A percentile compares a stretch with the other conserved stretches of the same genome.
phyloP scores from a whole-genome alignment of 2,329 filamentous ascomycete genomes.

The Microsporum canis region DNA sequence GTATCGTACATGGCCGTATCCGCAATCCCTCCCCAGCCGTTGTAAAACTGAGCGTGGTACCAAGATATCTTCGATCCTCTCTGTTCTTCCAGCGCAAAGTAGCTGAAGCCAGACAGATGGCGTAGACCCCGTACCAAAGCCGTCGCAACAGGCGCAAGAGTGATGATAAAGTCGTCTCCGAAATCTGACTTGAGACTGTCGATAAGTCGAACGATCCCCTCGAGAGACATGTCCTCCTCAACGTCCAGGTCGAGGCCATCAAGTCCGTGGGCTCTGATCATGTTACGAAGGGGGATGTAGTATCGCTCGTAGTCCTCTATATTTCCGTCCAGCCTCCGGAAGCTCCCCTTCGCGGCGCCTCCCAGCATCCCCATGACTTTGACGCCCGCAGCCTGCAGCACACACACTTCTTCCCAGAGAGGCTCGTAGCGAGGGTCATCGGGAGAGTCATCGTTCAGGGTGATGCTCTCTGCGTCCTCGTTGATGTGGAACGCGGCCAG shows the following conservation, averaged over 20 bases:
- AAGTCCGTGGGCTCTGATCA: conserved; percentile 51
- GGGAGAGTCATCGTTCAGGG: conserved; percentile 69
- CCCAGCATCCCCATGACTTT: conserved; percentile 80
- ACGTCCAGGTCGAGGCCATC: conserved; percentile 69
- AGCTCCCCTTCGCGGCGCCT: conserved; percentile 69
- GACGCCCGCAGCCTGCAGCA: conserved; percentile 61
- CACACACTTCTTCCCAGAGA: conserved; percentile 66
- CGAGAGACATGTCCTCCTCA: conserved; percentile 62
- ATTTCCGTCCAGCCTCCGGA: conserved; percentile 47
- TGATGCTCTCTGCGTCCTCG: conserved; percentile 52
- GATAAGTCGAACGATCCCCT: conserved; percentile 55
- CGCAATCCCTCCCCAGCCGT: conserved; percentile 65
- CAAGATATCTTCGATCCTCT: conserved; percentile 58
- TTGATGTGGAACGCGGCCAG: conserved; percentile 80
- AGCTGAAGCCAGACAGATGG: conserved; percentile 70
- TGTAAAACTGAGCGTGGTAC: conserved; percentile 93
- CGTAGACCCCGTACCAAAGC: conserved; percentile 50
- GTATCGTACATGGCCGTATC: conserved; percentile 35
- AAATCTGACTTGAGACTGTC: conserved; percentile 48
- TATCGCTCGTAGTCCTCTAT: conserved; percentile 57
- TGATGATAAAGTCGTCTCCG: conserved; percentile 56
- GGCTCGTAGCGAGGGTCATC: conserved; percentile 54
- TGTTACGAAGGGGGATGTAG: conserved; percentile 56
- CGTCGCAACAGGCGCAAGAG: conserved; percentile 69
- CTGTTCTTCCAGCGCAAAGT: conserved; percentile 59